Conservation (phyloP, 768 basidiomycete species). For the Tephrocybe sp. region DNA sequence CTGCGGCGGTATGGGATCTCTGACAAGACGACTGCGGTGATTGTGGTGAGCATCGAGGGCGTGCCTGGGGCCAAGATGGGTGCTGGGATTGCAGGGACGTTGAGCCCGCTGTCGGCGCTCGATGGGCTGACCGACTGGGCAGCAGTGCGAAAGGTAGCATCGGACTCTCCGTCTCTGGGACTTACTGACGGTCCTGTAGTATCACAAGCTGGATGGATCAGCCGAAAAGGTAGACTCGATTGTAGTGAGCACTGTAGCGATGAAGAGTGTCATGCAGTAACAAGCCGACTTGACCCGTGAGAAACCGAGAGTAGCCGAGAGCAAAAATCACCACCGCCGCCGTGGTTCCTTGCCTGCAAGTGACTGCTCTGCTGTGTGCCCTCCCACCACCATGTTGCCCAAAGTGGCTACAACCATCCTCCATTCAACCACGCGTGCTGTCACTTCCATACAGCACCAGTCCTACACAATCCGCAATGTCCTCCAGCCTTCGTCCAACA, state of each 20-base stretch:
- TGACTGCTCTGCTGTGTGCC: neutral
- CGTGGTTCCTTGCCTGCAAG: neutral
- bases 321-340: constrained; percentile 13
- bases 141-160: constrained; percentile 68
- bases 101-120: constrained; percentile 47
- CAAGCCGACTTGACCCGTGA: constrained; percentile 11
- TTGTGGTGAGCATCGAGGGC: constrained; percentile 83
- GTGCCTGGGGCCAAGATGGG: too few relatives aligned
- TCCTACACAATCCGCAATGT: constrained; percentile 74
- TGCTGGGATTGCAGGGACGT: constrained; percentile 55
- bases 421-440: constrained; percentile 74
- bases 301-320: constrained; percentile 12
- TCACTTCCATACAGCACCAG: constrained; percentile 74
- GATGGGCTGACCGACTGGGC: constrained; percentile 65
- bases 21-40: constrained; percentile 56
- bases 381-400: constrained; percentile 60
- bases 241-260: constrained; percentile 76
- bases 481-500: constrained; percentile 54
- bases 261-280: constrained; percentile 64
- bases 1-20: constrained; percentile 85
- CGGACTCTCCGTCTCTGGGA: neutral
- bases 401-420: constrained; percentile 81
- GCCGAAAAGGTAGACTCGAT: constrained; percentile 58
- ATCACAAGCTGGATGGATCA: constrained; percentile 64
- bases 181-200: constrained; percentile 34